Evolutionary conservation across 257 asterid genomes (phyloP).

Genomic region (Solanum sparsipilum): DNA sequence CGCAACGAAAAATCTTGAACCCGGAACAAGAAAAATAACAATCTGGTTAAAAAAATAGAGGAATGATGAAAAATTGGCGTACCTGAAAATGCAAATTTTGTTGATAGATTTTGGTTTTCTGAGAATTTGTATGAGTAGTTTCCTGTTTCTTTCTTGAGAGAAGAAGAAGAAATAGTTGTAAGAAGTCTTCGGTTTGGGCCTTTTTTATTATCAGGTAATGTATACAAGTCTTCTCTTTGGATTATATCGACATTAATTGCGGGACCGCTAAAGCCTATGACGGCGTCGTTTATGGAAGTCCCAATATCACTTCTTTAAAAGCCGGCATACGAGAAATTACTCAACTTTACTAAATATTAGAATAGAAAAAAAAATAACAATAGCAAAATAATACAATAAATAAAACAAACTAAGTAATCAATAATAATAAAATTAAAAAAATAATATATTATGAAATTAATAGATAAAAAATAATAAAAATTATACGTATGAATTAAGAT

Average conservation of each 20-base stretch:
- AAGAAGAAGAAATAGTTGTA: not conserved
- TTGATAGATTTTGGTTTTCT: not conserved
- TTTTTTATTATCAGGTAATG: not conserved
- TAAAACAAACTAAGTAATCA: too few species aligned
- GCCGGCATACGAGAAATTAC: not conserved
- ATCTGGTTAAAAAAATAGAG: not conserved
- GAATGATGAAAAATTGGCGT: not conserved
- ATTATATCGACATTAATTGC: not conserved
- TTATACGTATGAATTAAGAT: too few species aligned
- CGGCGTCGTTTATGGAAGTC: not conserved
- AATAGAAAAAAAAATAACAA: too few species aligned
- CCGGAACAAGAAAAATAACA: not conserved
- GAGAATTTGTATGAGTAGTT: not conserved
- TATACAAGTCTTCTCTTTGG: not conserved
- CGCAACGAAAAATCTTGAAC: not conserved
- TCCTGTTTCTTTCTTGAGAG: not conserved
- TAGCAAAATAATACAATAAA: too few species aligned
- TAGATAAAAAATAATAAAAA: too few species aligned
- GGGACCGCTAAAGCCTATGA: not conserved
- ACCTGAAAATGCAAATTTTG: not conserved
- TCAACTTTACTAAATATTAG: not conserved
- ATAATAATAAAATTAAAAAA: too few species aligned
- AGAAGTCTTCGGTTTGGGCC: not conserved
- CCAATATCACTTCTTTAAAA: not conserved
- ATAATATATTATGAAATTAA: too few species aligned